Conservation (phyloP, 2,329 filamentous ascomycete species). For the Diplodia scrobiculata region DNA sequence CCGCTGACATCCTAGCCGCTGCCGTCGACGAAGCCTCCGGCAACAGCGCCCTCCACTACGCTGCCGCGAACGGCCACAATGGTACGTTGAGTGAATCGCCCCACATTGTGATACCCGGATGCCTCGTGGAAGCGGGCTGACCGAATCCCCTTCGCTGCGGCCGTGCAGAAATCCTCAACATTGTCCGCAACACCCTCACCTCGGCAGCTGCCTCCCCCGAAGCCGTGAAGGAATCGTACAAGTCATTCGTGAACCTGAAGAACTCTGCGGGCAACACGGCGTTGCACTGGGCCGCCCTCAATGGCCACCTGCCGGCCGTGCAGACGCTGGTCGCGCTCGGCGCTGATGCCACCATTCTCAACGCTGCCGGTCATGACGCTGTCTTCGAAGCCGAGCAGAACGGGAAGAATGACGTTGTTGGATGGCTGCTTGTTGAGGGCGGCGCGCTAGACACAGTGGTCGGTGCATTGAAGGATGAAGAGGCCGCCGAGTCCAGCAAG, state of each 20-base stretch:
- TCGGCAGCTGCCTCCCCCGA: conserved; percentile 32
- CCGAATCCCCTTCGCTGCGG: neutral
- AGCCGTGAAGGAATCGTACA: conserved; percentile 33
- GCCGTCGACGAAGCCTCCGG: conserved; percentile 75
- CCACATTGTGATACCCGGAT: neutral
- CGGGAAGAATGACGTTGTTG: conserved; percentile 53
- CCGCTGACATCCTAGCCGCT: conserved; percentile 65
- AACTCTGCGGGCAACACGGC: conserved; percentile 88
- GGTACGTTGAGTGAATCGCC: conserved; percentile 54
- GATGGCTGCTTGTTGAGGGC: conserved; percentile 52
- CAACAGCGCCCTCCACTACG: conserved; percentile 84
- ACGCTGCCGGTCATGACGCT: conserved; percentile 75
- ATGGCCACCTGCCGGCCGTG: conserved; percentile 80
- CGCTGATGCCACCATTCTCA: conserved; percentile 75
- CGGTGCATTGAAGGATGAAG: conserved; percentile 40
- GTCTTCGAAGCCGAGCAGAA: conserved; percentile 55
- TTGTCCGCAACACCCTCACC: conserved; percentile 33
- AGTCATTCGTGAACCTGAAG: conserved; percentile 63
- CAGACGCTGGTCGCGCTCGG: conserved; percentile 75
- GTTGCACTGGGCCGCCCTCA: conserved; percentile 90
- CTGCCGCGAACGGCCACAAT: conserved; percentile 82
- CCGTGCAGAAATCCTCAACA: conserved; percentile 41
- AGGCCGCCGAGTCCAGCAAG: conserved; percentile 27
- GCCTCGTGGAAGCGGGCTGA: neutral
- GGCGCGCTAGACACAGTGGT: conserved; percentile 47